These are phyloP conservation scores for Blastobotrys buckinghamii DNA, from an alignment of 1,139 yeast species.

Conservation along the genomic window DNA sequence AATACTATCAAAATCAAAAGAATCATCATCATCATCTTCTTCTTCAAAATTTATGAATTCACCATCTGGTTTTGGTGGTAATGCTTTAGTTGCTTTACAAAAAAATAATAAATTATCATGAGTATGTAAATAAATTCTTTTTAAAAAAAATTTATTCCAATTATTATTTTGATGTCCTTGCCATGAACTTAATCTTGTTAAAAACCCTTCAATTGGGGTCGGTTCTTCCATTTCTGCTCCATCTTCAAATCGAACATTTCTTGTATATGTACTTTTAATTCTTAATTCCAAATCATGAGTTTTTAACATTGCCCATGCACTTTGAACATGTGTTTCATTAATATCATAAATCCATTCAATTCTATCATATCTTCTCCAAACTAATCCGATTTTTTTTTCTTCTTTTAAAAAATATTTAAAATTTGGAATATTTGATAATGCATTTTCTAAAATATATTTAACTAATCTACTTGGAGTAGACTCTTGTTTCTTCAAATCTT, in stretches of 20 bases:
- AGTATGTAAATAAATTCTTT: slow-evolving; percentile 58
- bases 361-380: slow-evolving; percentile 64
- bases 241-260: slow-evolving; percentile 25
- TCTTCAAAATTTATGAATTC: neutral
- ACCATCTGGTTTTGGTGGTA: slow-evolving; percentile 52
- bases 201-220: slow-evolving; percentile 67
- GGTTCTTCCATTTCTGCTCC: slow-evolving; percentile 45
- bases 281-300: slow-evolving; percentile 55
- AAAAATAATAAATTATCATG: slow-evolving; percentile 57
- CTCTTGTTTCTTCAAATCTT: slow-evolving; percentile 11
- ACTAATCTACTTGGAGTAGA: slow-evolving; percentile 23
- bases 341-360: slow-evolving; percentile 67
- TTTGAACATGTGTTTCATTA: slow-evolving; percentile 43
- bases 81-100: slow-evolving; percentile 47
- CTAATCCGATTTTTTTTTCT: slow-evolving; percentile 49
- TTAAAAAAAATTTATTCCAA: slow-evolving; percentile 43
- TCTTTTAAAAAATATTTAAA: too few relatives aligned
- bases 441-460: slow-evolving; percentile 25
- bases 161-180: slow-evolving; percentile 38
- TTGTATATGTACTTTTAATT: slow-evolving; percentile 44
- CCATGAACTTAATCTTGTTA: slow-evolving; percentile 51
- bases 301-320: slow-evolving; percentile 39
- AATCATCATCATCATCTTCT: slow-evolving; percentile 22
- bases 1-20: slow-evolving; percentile 24
- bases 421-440: slow-evolving; percentile 12